These are phyloP conservation scores for Neonectria punicea DNA, from an alignment of 2,329 filamentous ascomycete species.

Conservation along the genomic window DNA sequence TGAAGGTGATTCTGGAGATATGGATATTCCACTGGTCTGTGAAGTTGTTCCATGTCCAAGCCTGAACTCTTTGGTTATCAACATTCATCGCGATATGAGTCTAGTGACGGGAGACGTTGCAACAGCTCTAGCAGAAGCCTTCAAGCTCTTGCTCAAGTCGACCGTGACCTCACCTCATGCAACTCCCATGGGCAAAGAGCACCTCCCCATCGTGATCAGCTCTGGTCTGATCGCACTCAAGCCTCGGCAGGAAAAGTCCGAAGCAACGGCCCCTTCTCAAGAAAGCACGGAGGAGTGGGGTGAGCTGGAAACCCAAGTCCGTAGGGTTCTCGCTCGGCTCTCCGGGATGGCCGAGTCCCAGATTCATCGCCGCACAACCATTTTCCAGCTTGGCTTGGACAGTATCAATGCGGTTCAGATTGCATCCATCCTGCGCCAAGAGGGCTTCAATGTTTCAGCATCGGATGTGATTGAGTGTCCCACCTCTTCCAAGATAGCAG, in stretches of 20 bases:
- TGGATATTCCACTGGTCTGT: conserved; percentile 82
- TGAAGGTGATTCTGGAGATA: conserved; percentile 67
- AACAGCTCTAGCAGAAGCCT: conserved; percentile 44
- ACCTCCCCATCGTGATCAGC: conserved; percentile 37
- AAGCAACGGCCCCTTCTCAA: conserved; percentile 25
- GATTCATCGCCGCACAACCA: conserved; percentile 73
- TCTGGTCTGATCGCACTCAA: conserved; percentile 35
- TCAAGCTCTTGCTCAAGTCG: conserved; percentile 44
- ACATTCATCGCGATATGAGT: conserved; percentile 70
- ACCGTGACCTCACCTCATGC: conserved; percentile 45
- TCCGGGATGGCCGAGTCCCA: conserved; percentile 60
- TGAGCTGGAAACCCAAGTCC: conserved; percentile 61
- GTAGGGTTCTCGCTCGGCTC: conserved; percentile 67
- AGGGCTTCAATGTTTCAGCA: conserved; percentile 69
- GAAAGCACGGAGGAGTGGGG: conserved; percentile 56
- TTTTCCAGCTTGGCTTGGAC: conserved; percentile 90
- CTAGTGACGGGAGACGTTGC: conserved; percentile 45
- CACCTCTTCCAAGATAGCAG: conserved; percentile 55
- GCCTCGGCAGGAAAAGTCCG: conserved; percentile 33
- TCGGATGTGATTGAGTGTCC: conserved; percentile 78
- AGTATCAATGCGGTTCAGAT: conserved; percentile 89
- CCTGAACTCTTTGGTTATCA: conserved; percentile 65
- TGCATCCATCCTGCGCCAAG: conserved; percentile 71
- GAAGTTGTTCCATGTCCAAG: conserved; percentile 71
- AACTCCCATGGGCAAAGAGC: conserved; percentile 25